Conservation (phyloP, 179 eudicot genomes). For the Vitellaria paradoxa region DNA sequence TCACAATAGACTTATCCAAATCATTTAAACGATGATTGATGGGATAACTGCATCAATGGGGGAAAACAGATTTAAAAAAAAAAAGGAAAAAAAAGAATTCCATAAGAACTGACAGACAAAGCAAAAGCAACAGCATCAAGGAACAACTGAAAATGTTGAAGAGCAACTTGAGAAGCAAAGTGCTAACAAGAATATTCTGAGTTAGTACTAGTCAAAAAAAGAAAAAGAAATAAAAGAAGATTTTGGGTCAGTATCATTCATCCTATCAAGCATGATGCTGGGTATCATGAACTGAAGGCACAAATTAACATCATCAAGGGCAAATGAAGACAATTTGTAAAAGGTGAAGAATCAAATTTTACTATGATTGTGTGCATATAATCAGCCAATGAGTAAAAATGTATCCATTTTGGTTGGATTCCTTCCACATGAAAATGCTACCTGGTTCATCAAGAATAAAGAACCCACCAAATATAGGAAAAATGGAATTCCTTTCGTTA, state of each 20-base stretch:
- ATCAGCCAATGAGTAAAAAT: neutral
- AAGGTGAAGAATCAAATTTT: neutral
- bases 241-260: neutral
- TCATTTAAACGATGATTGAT: constrained; percentile 48
- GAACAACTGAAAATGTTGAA: neutral
- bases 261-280: constrained; percentile 5
- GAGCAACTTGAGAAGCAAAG: neutral
- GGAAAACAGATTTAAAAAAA: neutral
- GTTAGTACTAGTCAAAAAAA: too few relatives aligned
- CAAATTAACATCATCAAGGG: neutral
- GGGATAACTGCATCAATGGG: constrained; percentile 41
- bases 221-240: neutral
- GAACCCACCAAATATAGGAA: constrained; percentile 4
- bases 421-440: neutral
- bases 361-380: neutral
- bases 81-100: neutral
- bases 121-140: constrained; percentile 3
- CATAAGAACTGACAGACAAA: neutral
- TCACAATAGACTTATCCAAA: constrained; percentile 38
- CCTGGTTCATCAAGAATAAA: neutral
- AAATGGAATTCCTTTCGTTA: neutral
- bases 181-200: neutral
- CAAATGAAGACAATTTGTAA: neutral
- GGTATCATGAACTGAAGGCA: neutral
- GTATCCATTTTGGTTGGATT: neutral